These are phyloP conservation scores for Arabidopsis thaliana DNA, from an alignment of 345 rosid species.

Conservation along the genomic window DNA sequence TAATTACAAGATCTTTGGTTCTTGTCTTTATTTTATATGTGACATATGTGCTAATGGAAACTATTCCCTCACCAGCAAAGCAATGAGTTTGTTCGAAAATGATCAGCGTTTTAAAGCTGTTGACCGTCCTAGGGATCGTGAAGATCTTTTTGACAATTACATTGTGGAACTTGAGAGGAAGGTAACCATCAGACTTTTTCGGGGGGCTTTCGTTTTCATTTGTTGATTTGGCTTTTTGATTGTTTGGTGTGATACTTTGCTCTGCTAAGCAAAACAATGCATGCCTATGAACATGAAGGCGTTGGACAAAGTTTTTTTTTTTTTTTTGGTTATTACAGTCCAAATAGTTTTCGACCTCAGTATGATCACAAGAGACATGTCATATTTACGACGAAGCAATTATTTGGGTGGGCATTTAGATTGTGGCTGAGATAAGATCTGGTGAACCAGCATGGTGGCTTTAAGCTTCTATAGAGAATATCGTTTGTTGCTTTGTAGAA, in stretches of 20 bases:
- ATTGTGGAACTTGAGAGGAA: slow-evolving; percentile 91
- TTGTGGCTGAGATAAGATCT: slow-evolving; percentile 19
- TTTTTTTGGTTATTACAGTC: slow-evolving; percentile 13
- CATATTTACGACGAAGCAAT: neutral
- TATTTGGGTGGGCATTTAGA: slow-evolving; percentile 30
- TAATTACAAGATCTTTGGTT: slow-evolving; percentile 15
- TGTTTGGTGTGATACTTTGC: slow-evolving; percentile 16
- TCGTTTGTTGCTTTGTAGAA: neutral
- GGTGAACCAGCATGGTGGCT: slow-evolving; percentile 18
- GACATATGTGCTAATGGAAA: slow-evolving; percentile 39
- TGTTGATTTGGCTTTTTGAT: neutral
- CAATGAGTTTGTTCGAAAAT: slow-evolving; percentile 79
- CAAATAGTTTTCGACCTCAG: slow-evolving; percentile 19
- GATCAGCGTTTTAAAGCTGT: slow-evolving; percentile 97
- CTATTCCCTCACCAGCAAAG: slow-evolving; percentile 69
- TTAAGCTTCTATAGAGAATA: slow-evolving; percentile 21
- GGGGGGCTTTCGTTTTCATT: neutral
- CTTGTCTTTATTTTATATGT: slow-evolving; percentile 14
- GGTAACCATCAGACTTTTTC: slow-evolving; percentile 53
- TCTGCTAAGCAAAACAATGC: slow-evolving; percentile 3
- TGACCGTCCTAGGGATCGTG: slow-evolving; percentile 84
- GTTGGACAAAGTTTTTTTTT: neutral
- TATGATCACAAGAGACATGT: slow-evolving; percentile 20
- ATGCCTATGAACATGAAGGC: slow-evolving; percentile 25
- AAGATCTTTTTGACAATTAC: slow-evolving; percentile 89